Evolutionary conservation across 805 yeast species (phyloP), one percentile per base, ranked within the genome.

Genomic region (Candida pini): DNA sequence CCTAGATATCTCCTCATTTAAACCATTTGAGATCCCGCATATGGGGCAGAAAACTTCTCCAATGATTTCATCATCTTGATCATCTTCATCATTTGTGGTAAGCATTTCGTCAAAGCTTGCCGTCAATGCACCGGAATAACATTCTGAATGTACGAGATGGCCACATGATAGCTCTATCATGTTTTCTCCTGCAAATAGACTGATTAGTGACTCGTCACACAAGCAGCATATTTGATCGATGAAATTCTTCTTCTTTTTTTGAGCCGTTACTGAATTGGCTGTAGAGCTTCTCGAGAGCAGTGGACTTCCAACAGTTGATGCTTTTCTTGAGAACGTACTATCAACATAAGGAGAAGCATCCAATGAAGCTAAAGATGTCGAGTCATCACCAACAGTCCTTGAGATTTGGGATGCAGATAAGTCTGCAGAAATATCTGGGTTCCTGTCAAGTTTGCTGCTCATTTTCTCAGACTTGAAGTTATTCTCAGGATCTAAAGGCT

Each of bases 101-200:
- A n/a, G 25, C 4, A n/a, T n/a, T 6, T 12, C 19, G 16, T 17
- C 25, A 34, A 30, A 4, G 6, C 14, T 6, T 30, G 28, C 25
- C 10, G 25, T 12, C 5, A 12, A 22, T n/a, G 30, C 26, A 19
- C 23, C 25, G 12, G 56, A 39, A 21, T 58, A 65, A 40, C 78
- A 73, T 34, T 65, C 58, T 34, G 58, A 56, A 46, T 73, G 78
- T 19, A 66, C 52, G 26, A 56, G 55, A 45, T 71, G 76, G 6
- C 60, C 53, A 48, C 76, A 70, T 1, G 60, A 43, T 28, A 71
- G 40, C 22, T 63, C 66, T 4, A 72, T 36, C 1, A 64, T 41
- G 22, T 56, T 62, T 51, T 73, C 78, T 9, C 71, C 73, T 7
- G 49, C 46, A 24, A 71, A 58, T 10, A 59, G 53, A 29, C 54